Percentiles rank a stretch among this genome's conserved stretches.
phyloP scores from a whole-genome alignment of 441 rosid genomes.

The Populus hybrid region DNA sequence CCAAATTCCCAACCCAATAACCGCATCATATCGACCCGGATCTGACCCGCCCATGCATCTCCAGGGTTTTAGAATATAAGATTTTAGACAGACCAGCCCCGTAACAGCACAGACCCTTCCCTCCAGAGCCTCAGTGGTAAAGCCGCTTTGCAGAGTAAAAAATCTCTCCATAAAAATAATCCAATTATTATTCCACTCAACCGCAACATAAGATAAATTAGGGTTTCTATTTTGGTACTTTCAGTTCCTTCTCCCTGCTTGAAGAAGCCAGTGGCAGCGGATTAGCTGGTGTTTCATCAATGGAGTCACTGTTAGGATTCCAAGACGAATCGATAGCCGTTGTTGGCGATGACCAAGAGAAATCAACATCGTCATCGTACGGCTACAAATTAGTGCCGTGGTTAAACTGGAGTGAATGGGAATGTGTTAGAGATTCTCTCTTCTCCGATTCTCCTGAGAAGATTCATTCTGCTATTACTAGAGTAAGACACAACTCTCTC shows the following conservation, averaged over 20 bases:
- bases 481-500: slow-evolving; percentile 41
- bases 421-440: slow-evolving; percentile 69
- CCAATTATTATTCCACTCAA: not conserved
- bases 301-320: slow-evolving; percentile 43
- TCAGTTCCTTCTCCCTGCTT: not conserved
- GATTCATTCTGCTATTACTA: slow-evolving; percentile 50
- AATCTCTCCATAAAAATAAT: not conserved
- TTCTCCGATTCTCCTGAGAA: slow-evolving; percentile 64
- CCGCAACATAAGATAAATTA: not conserved
- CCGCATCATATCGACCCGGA: not conserved
- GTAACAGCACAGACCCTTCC: not conserved
- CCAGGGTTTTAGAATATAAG: not conserved
- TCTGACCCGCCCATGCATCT: not conserved
- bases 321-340: slow-evolving; percentile 38
- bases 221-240: not conserved
- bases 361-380: slow-evolving; percentile 25
- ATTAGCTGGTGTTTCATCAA: not conserved
- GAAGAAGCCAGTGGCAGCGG: not conserved
- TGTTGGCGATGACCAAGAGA: slow-evolving; percentile 9
- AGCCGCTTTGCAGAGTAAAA: not conserved
- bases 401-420: slow-evolving; percentile 96
- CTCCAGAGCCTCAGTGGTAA: not conserved
- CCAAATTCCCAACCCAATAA: no score
- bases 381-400: slow-evolving; percentile 77
- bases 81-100: not conserved